A percentile compares a stretch with the other conserved stretches of the same genome.
Conservation (phyloP, 305 asterid species). For the Fraxinus baroniana region DNA sequence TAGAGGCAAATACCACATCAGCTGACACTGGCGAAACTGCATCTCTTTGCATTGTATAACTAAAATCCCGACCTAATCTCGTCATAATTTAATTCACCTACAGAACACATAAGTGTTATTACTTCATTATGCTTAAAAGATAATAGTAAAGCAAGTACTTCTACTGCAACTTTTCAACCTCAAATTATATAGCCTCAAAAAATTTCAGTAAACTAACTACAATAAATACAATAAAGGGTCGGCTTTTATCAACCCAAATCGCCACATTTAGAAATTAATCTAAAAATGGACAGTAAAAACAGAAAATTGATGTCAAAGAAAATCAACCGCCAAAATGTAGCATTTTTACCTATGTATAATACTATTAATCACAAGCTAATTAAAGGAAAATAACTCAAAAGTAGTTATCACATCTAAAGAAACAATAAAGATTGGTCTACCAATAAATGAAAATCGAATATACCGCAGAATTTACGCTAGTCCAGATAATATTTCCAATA, state of each 20-base stretch:
- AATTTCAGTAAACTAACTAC: neutral
- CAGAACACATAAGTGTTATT: constrained; percentile 18
- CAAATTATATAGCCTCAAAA: neutral
- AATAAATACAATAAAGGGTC: neutral
- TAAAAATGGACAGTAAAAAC: constrained; percentile 20
- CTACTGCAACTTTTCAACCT: neutral
- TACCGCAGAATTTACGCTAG: neutral
- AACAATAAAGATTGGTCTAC: constrained; percentile 13
- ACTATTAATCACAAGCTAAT: constrained; percentile 7
- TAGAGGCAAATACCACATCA: constrained; percentile 75
- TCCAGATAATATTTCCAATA: constrained; percentile 25
- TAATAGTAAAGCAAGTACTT: constrained; percentile 7
- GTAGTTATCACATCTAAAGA: constrained; percentile 18
- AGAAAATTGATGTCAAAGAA: constrained; percentile 10
- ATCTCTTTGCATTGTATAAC: constrained; percentile 68
- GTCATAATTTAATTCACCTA: constrained; percentile 55
- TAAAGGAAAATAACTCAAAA: constrained; percentile 9
- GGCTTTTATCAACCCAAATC: constrained; percentile 21
- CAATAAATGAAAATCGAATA: neutral
- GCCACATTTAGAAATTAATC: constrained; percentile 21
- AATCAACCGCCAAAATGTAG: neutral
- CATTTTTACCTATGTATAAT: neutral
- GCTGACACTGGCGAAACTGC: constrained; percentile 79
- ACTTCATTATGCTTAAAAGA: constrained; percentile 7
- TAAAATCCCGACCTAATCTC: constrained; percentile 66